A percentile compares a stretch with the other conserved stretches of the same genome.
These are phyloP conservation scores for Physocladia obscura DNA, from an alignment of 192 early-diverging fungal species.

Conservation along the genomic window DNA sequence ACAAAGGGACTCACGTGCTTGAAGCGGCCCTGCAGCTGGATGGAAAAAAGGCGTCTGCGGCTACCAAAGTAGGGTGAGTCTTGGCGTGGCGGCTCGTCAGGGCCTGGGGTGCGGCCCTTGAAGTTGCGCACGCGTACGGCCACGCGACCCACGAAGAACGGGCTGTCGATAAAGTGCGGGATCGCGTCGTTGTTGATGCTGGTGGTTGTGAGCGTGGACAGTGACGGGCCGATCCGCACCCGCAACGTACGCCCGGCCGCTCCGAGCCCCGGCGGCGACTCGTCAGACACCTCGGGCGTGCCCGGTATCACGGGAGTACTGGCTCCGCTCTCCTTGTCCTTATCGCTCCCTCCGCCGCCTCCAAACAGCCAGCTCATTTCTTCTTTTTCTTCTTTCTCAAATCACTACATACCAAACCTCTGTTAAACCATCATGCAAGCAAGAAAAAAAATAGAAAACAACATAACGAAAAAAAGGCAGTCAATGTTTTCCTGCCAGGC, in stretches of 20 bases:
- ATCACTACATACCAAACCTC: neutral
- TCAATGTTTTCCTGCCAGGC: neutral
- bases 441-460: neutral
- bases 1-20: conserved; percentile 51
- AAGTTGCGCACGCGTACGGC: conserved; percentile 71
- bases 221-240: conserved; percentile 46
- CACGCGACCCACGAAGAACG: conserved; percentile 62
- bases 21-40: conserved; percentile 75
- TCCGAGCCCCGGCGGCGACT: conserved; percentile 37
- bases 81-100: conserved; percentile 21
- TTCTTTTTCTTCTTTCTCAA: neutral
- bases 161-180: conserved; percentile 64
- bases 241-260: conserved; percentile 39
- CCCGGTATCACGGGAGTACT: neutral
- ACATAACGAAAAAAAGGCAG: neutral
- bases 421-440: neutral
- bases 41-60: conserved; percentile 61
- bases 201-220: conserved; percentile 35
- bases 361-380: neutral
- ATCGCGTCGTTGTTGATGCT: conserved; percentile 65
- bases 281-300: conserved; percentile 34
- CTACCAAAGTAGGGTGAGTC: conserved; percentile 59
- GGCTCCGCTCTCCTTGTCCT: neutral
- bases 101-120: conserved; percentile 48
- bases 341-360: no score